Percentiles rank a stretch among this genome's conserved stretches.
phyloP scores from a whole-genome alignment of 805 yeast genomes.

The Metschnikowia noctiluminum region DNA sequence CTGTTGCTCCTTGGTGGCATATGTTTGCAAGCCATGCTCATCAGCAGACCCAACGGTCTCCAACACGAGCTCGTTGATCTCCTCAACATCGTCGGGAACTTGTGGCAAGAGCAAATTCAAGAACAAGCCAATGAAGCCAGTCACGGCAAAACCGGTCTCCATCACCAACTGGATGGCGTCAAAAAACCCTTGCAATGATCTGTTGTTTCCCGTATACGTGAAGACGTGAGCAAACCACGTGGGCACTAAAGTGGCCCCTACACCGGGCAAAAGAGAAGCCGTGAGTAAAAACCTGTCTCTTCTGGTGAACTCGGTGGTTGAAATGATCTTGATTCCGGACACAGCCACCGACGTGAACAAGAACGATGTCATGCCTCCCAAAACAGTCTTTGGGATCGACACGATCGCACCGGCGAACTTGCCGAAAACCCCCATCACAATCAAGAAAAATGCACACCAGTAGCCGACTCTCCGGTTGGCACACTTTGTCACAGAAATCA shows the following conservation, averaged over 20 bases:
- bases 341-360: slow-evolving; percentile 20
- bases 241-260: slow-evolving; percentile 19
- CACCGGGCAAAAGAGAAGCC: slow-evolving; percentile 17
- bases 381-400: slow-evolving; percentile 63
- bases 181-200: slow-evolving; percentile 14
- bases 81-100: slow-evolving; percentile 18
- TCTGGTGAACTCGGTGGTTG: slow-evolving; percentile 21
- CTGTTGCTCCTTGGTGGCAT: slow-evolving; percentile 15
- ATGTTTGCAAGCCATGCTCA: slow-evolving; percentile 15
- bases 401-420: slow-evolving; percentile 52
- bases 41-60: slow-evolving; percentile 20
- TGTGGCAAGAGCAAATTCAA: slow-evolving; percentile 20
- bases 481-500: slow-evolving; percentile 86
- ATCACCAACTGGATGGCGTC: slow-evolving; percentile 19
- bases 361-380: slow-evolving; percentile 20
- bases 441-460: slow-evolving; percentile 74
- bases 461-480: slow-evolving; percentile 81
- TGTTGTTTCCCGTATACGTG: slow-evolving; percentile 16
- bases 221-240: slow-evolving; percentile 16
- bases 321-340: slow-evolving; percentile 19
- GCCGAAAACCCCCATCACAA: slow-evolving; percentile 84
- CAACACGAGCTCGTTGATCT: slow-evolving; percentile 19
- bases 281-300: slow-evolving; percentile 20
- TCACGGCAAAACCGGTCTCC: slow-evolving; percentile 19
- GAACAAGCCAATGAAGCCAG: slow-evolving; percentile 17